Evolutionary conservation across 805 yeast species (phyloP), one percentile per base, ranked within the genome.

Genomic region (Metschnikowia arizonensis): DNA sequence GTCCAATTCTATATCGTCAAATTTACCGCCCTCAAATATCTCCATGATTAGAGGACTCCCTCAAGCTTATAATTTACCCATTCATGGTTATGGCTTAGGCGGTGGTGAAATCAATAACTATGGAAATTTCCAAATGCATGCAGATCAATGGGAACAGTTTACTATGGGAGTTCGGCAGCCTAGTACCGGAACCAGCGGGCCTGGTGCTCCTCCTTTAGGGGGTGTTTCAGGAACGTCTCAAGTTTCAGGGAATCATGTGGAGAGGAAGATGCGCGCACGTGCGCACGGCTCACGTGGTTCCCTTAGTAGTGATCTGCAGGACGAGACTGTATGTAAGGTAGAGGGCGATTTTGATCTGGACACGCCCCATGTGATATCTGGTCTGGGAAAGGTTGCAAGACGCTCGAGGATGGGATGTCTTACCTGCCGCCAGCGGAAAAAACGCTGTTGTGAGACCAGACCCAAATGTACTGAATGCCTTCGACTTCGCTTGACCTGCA

Each of bases 361-460:
- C 4, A 14, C 44, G 24, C 34, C 40, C 31, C 43, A 28, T 15
- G 18, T 19, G 14, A 19, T 15, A 14, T 33, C 34, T 2, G 11
- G 23, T 4, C 46, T 39, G 7, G 38, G 30, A 28, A 52, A 50
- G 17, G 57, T 57, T 5, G 53, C 69, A n/a, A 77, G 69, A 54
- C 66, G 88, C 46, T 79, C 85, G 14, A 71, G 87, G 56, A 71
- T 74, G 72, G 95, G 95, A 0, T 86, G 95, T 60, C 66, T 83
- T 34, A 84, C 95, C 1, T 86, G 95, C 54, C 75, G 93, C 36
- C 78, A 77, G 48, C 65, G 95, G 21, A 86, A 86, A 69, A 86
- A 85, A 59, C 73, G 89, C 45, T 86, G 95, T 53, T 84, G 87
- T 57, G 93, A 86, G 58, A 66, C 73, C 1, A 73, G 73, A 44